These are phyloP conservation scores for Irpex sp. DNA, from an alignment of 1,284 basidiomycete genomes.

Conservation along the genomic window DNA sequence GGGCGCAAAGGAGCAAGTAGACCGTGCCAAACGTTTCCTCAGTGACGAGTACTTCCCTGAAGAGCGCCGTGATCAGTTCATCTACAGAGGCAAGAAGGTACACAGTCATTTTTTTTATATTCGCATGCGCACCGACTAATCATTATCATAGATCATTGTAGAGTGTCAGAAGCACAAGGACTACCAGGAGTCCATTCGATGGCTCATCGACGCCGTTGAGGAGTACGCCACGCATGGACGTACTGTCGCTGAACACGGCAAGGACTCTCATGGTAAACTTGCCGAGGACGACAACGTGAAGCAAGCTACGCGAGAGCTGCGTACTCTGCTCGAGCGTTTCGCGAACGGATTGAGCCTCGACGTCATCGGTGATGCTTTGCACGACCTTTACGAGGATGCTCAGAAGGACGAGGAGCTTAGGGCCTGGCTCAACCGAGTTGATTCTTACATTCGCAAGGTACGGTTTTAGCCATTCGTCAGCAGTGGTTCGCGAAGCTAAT, in stretches of 20 bases:
- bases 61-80: slow-evolving; percentile 81
- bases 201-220: slow-evolving; percentile 71
- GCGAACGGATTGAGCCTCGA: slow-evolving; percentile 74
- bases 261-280: slow-evolving; percentile 31
- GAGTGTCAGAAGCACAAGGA: slow-evolving; percentile 93
- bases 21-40: slow-evolving; percentile 63
- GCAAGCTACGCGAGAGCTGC: slow-evolving; percentile 62
- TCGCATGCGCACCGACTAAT: slow-evolving; percentile 22
- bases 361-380: slow-evolving; percentile 68
- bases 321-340: slow-evolving; percentile 87
- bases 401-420: slow-evolving; percentile 75
- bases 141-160: slow-evolving; percentile 62
- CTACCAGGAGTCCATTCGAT: slow-evolving; percentile 80
- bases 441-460: slow-evolving; percentile 66
- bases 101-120: slow-evolving; percentile 2
- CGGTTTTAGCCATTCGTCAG: slow-evolving; percentile 9
- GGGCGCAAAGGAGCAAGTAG: slow-evolving; percentile 43
- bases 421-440: slow-evolving; percentile 72
- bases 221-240: slow-evolving; percentile 75
- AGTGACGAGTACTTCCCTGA: slow-evolving; percentile 83
- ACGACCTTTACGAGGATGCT: slow-evolving; percentile 75
- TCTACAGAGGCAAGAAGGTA: slow-evolving; percentile 78
- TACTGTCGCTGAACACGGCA: slow-evolving; percentile 39
- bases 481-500: slow-evolving; percentile 7
- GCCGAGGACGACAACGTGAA: slow-evolving; percentile 49